Evolutionary conservation across 2,329 filamentous ascomycete species (phyloP).

Genomic region (Leptographium flavum): DNA sequence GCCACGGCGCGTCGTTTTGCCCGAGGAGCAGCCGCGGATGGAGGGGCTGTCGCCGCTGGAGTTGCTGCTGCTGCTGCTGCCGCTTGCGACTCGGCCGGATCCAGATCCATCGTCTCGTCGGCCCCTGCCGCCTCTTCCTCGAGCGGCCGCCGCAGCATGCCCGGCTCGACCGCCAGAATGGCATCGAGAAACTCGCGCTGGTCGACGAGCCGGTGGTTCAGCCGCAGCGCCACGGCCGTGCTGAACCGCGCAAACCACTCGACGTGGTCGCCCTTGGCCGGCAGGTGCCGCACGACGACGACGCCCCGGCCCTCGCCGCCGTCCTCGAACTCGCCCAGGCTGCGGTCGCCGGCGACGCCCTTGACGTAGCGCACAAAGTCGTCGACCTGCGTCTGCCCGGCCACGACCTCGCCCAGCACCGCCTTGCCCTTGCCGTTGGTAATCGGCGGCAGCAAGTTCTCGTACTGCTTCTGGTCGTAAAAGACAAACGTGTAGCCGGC

Average conservation of each 20-base stretch:
- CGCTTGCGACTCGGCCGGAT: no score
- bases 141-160: slow-evolving; percentile 53
- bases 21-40: neutral
- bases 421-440: slow-evolving; percentile 74
- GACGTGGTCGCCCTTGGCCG: slow-evolving; percentile 36
- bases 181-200: slow-evolving; percentile 88
- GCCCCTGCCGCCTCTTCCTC: slow-evolving; percentile 32
- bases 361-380: slow-evolving; percentile 71
- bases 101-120: no score
- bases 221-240: slow-evolving; percentile 50
- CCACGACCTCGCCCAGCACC: slow-evolving; percentile 46
- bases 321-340: slow-evolving; percentile 47
- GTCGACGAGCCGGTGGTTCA: slow-evolving; percentile 72
- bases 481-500: slow-evolving; percentile 83
- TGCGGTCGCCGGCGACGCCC: slow-evolving; percentile 59
- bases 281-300: slow-evolving; percentile 60
- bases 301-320: slow-evolving; percentile 55
- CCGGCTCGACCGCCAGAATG: slow-evolving; percentile 68
- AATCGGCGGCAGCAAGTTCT: slow-evolving; percentile 60
- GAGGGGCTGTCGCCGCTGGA: slow-evolving; percentile 8
- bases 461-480: slow-evolving; percentile 60
- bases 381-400: slow-evolving; percentile 50
- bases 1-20: slow-evolving; percentile 5
- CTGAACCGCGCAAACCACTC: slow-evolving; percentile 60
- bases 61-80: neutral